Base-by-base conservation (phyloP, 805 yeast genomes). In the Starmera pachycereana region DNA sequence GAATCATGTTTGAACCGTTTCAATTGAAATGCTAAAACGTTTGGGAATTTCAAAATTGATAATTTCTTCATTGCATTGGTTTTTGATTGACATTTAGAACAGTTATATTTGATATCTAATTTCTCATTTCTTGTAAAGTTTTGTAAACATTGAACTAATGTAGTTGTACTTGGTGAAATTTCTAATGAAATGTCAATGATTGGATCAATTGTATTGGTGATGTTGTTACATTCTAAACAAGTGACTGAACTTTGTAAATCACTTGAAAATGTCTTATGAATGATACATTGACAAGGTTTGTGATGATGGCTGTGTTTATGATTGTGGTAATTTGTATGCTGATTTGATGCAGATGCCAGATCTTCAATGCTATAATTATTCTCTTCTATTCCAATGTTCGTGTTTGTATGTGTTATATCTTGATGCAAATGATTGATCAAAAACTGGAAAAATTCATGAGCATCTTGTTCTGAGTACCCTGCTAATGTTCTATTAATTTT, bases 361-460 rank as follows among this genome's bases (percentile, higher is more conserved):
- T 22, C 27, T 22, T 22, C 27, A 7, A 8, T 22, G 27, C 27
- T 22, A 37, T 46, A 46, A 28, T 48, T 44, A 12, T 48, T 44
- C 10, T 44, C 48, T 13, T 37, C 34, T 8, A 22, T 22, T 22
- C 27, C 27, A 22, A 22, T 22, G 10, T 22, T 11, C 8, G 37
- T 18, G 4, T 42, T 39, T 10, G 45, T 43, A 13, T 39, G 40
- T 33, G 45, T 48, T 25, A 59, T 49, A 30, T 62, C 69, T 32
- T 54, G 51, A 42, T 92, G 98, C 41, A 92, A 61, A 60, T 88
- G 95, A 59, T 90, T 84, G 32, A 90, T 68, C 27, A 90, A 54
- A 56, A 90, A 89, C 56, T 92, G 97, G 81, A 95, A 81, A 60
- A 90, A 92, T 60, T 92, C 99, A 61, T 92, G 99, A 0, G 98